Conservation (phyloP, 2,329 filamentous ascomycete genomes). For the Pseudogymnoascus sp. region DNA sequence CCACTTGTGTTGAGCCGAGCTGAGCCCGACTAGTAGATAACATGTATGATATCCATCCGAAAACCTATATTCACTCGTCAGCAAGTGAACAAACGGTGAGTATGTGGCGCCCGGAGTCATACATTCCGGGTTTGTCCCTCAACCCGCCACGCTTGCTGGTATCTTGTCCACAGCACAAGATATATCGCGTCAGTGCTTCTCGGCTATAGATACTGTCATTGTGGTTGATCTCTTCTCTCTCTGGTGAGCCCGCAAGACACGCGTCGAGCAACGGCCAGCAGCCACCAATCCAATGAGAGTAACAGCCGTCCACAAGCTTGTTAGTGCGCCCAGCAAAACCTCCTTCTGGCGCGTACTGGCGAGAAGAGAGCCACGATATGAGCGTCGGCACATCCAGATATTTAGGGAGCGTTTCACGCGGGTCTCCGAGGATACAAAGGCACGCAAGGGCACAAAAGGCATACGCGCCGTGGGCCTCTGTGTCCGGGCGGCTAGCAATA, state of each 20-base stretch:
- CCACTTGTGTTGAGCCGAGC: constrained; percentile 67
- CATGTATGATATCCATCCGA: constrained; percentile 89
- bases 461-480: constrained; percentile 93
- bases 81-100: neutral
- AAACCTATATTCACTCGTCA: constrained; percentile 37
- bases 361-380: constrained; percentile 78
- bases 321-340: constrained; percentile 92
- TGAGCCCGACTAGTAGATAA: constrained; percentile 82
- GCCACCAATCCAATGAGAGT: constrained; percentile 94
- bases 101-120: constrained; percentile 21
- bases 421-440: constrained; percentile 75
- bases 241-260: constrained; percentile 44
- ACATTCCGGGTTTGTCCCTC: constrained; percentile 89
- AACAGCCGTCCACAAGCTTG: constrained; percentile 96
- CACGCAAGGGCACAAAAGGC: constrained; percentile 90
- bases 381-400: constrained; percentile 70
- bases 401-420: constrained; percentile 62
- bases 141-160: constrained; percentile 64
- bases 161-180: constrained; percentile 80
- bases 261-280: constrained; percentile 91
- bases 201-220: constrained; percentile 61
- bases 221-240: constrained; percentile 17
- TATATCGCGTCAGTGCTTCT: constrained; percentile 80
- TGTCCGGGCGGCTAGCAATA: constrained; percentile 73
- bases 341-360: constrained; percentile 84